Percentiles rank a stretch among this genome's conserved stretches.
Evolutionary conservation across 2,329 filamentous ascomycete genomes (phyloP).

Genomic region (Colletotrichum cordylinicola): DNA sequence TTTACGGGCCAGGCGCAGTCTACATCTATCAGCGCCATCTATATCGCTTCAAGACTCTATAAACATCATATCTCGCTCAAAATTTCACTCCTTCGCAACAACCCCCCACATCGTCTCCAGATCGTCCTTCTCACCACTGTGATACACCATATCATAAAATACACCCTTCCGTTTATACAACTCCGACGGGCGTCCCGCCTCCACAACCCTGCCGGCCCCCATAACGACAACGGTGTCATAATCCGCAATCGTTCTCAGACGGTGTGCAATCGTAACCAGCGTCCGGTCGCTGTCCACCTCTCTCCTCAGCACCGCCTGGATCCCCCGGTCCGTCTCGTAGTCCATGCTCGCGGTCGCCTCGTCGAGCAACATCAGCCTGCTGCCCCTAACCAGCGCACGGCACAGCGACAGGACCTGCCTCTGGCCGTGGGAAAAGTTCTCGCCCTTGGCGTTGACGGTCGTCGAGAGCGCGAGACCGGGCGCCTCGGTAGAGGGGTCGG

Average conservation of each 20-base stretch:
- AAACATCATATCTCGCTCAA: neutral
- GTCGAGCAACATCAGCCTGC: conserved; percentile 61
- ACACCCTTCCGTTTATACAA: conserved; percentile 49
- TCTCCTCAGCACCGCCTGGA: conserved; percentile 57
- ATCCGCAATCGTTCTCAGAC: conserved; percentile 73
- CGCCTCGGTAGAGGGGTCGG: conserved; percentile 8
- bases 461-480: conserved; percentile 46
- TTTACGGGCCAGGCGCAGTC: neutral
- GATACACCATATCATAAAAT: conserved; percentile 61
- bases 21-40: neutral
- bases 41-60: neutral
- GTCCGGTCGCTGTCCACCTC: conserved; percentile 57
- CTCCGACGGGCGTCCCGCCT: conserved; percentile 56
- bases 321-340: conserved; percentile 60
- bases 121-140: conserved; percentile 58
- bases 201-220: conserved; percentile 56
- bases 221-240: conserved; percentile 65
- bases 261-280: conserved; percentile 68
- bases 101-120: conserved; percentile 36
- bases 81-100: neutral
- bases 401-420: conserved; percentile 64
- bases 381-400: conserved; percentile 59
- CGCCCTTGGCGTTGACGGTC: conserved; percentile 55
- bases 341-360: conserved; percentile 67
- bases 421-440: conserved; percentile 64